Conservation (phyloP, 2,329 filamentous ascomycete genomes). For the Aspergillus tanneri region DNA sequence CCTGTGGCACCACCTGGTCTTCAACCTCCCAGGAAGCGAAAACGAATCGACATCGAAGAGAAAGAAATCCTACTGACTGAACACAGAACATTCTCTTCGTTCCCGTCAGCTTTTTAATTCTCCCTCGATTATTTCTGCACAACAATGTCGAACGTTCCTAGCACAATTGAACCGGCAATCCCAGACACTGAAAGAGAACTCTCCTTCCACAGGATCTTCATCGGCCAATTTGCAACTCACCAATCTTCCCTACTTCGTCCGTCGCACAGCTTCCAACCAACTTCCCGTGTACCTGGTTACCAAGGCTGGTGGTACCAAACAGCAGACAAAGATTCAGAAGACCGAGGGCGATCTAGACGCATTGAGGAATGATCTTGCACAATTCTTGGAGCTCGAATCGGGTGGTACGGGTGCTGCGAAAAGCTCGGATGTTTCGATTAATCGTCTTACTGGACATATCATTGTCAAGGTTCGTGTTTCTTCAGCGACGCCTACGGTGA, state of each 20-base stretch:
- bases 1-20: not conserved
- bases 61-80: constrained; percentile 14
- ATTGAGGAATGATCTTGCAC: constrained; percentile 63
- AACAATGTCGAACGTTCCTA: constrained; percentile 39
- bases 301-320: constrained; percentile 74
- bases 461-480: constrained; percentile 63
- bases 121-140: constrained; percentile 20
- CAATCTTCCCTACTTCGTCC: constrained; percentile 66
- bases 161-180: constrained; percentile 39
- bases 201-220: constrained; percentile 27
- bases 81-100: constrained; percentile 24
- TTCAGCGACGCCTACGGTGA: no score
- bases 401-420: constrained; percentile 40
- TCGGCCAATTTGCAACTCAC: constrained; percentile 37
- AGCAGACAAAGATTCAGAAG: constrained; percentile 73
- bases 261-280: constrained; percentile 67
- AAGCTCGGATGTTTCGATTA: constrained; percentile 49
- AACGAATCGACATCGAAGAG: not conserved
- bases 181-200: constrained; percentile 33
- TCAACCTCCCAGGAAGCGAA: not conserved
- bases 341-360: constrained; percentile 69
- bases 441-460: constrained; percentile 68
- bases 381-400: constrained; percentile 56
- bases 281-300: constrained; percentile 73
- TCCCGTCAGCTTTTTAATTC: constrained; percentile 19